Evolutionary conservation across 2,329 filamentous ascomycete genomes (phyloP).

Genomic region (Venturia pyrina): DNA sequence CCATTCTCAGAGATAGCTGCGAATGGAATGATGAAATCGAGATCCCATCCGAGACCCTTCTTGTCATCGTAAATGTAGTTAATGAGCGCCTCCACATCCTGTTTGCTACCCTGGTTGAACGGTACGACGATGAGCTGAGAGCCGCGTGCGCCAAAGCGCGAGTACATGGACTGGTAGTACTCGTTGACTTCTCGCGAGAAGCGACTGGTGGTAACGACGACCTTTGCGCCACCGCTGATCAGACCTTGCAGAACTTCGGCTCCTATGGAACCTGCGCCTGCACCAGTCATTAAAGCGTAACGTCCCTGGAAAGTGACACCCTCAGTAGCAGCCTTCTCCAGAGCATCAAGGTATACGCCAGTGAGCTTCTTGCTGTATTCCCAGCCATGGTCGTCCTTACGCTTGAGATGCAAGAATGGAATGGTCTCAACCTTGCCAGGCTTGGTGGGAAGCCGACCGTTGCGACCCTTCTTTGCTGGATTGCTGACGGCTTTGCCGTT

Average conservation of each 20-base stretch:
- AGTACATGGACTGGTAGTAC: slow-evolving; percentile 99
- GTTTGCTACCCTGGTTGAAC: slow-evolving; percentile 98
- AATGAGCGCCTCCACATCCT: slow-evolving; percentile 87
- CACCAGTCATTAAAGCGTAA: slow-evolving; percentile 96
- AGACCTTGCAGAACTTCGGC: slow-evolving; percentile 93
- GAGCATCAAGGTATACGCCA: slow-evolving; percentile 78
- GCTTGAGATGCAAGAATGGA: slow-evolving; percentile 93
- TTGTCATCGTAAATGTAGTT: slow-evolving; percentile 96
- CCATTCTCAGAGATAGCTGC: slow-evolving; percentile 97
- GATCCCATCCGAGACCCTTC: slow-evolving; percentile 94
- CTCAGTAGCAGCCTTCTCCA: slow-evolving; percentile 77
- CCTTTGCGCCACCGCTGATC: slow-evolving; percentile 92
- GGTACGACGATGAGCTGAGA: slow-evolving; percentile 97
- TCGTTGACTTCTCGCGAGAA: slow-evolving; percentile 97
- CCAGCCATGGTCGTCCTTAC: slow-evolving; percentile 88
- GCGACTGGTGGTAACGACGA: slow-evolving; percentile 90
- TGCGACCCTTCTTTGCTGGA: slow-evolving; percentile 47
- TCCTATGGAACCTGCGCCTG: slow-evolving; percentile 93
- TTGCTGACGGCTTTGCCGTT: slow-evolving; percentile 55
- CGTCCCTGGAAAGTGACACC: slow-evolving; percentile 92
- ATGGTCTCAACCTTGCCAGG: slow-evolving; percentile 90
- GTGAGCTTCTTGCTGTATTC: slow-evolving; percentile 99
- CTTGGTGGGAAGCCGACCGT: slow-evolving; percentile 49
- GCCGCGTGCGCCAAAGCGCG: slow-evolving; percentile 82
- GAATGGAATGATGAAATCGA: slow-evolving; percentile 92